These are phyloP conservation scores for Mucor mucedo DNA, from an alignment of 371 early-diverging fungal species.

Conservation along the genomic window DNA sequence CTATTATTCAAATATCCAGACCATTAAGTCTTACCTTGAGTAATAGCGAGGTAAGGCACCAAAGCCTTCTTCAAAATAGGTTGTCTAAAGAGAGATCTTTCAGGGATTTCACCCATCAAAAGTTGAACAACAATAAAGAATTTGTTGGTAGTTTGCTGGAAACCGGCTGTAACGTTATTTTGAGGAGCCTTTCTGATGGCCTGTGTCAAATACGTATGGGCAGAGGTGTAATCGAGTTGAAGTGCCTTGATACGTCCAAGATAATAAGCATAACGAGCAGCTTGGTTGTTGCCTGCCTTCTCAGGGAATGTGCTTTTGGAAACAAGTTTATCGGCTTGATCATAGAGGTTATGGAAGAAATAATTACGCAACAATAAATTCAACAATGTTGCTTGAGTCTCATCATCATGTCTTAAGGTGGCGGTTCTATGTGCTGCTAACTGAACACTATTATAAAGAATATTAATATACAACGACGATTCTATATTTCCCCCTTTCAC, in stretches of 20 bases:
- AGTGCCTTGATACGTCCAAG: slow-evolving; percentile 93
- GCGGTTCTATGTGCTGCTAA: slow-evolving; percentile 90
- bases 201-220: slow-evolving; percentile 86
- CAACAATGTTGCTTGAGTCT: slow-evolving; percentile 84
- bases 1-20: too few relatives aligned
- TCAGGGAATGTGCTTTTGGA: slow-evolving; percentile 93
- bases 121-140: slow-evolving; percentile 94
- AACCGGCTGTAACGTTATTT: slow-evolving; percentile 86
- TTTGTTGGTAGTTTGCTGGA: slow-evolving; percentile 94
- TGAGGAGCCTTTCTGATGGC: slow-evolving; percentile 96
- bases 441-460: slow-evolving; percentile 55
- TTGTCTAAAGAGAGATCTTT: slow-evolving; percentile 89
- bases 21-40: slow-evolving; percentile 65
- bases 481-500: background rate
- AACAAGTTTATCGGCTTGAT: slow-evolving; percentile 95
- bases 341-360: slow-evolving; percentile 89
- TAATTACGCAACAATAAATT: slow-evolving; percentile 91
- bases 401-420: slow-evolving; percentile 87
- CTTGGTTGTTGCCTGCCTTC: slow-evolving; percentile 89
- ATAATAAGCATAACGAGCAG: slow-evolving; percentile 95
- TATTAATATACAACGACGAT: too few relatives aligned
- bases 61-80: slow-evolving; percentile 84
- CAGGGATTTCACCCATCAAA: slow-evolving; percentile 97
- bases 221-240: slow-evolving; percentile 93
- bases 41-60: slow-evolving; percentile 90